A percentile compares a stretch with the other conserved stretches of the same genome.
These are phyloP conservation scores for Thelonectria rubi DNA, from an alignment of 2,329 filamentous ascomycete species.

Conservation along the genomic window DNA sequence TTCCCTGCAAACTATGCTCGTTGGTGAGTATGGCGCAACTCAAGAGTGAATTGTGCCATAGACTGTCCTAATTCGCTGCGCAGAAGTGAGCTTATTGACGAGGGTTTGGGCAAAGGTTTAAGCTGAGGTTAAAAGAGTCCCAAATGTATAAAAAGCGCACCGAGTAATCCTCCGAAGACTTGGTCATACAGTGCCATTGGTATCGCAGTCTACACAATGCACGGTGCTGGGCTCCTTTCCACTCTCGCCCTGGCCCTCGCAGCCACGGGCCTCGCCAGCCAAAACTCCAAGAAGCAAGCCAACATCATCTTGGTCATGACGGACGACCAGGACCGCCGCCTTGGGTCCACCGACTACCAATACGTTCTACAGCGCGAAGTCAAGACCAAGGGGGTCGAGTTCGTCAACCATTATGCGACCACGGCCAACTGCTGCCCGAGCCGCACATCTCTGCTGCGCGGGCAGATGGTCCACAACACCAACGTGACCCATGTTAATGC, in stretches of 20 bases:
- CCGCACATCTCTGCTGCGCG: conserved; percentile 34
- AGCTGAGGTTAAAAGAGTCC: not conserved
- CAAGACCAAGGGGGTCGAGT: conserved; percentile 33
- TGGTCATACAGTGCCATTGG: not conserved
- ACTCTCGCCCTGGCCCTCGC: not conserved
- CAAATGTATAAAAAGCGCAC: not conserved
- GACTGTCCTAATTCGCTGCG: not conserved
- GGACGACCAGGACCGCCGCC: conserved; percentile 37
- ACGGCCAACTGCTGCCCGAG: conserved; percentile 41
- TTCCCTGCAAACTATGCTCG: not conserved
- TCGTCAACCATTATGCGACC: conserved; percentile 41
- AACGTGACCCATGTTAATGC: conserved; percentile 35
- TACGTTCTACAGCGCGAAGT: conserved; percentile 31
- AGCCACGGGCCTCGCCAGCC: not conserved
- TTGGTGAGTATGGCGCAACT: not conserved
- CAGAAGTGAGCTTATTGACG: not conserved
- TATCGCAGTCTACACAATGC: not conserved
- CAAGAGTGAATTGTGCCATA: not conserved
- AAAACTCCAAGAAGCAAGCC: not conserved
- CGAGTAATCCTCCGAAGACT: not conserved
- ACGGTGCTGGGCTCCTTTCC: not conserved
- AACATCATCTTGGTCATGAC: conserved; percentile 38
- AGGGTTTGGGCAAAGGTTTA: not conserved
- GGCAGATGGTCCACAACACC: conserved; percentile 41
- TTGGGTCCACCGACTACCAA: conserved; percentile 24